These are phyloP conservation scores for Talaromyces sp. DNA, from an alignment of 2,329 filamentous ascomycete species.

Conservation along the genomic window DNA sequence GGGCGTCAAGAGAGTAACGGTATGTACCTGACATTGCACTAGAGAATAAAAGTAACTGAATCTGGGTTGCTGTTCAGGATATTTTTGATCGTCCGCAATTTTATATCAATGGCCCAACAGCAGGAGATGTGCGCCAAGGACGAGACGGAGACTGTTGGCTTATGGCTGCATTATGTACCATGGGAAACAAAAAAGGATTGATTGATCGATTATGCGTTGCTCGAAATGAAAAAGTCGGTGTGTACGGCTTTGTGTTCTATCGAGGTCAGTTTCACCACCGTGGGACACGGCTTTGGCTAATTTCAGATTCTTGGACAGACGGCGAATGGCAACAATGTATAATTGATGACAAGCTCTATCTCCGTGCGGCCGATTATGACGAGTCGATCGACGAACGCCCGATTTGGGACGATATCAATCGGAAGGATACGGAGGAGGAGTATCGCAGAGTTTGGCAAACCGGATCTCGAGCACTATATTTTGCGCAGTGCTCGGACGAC, in stretches of 20 bases:
- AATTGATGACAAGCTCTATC: constrained; percentile 84
- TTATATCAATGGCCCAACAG: constrained; percentile 70
- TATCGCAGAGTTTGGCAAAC: constrained; percentile 70
- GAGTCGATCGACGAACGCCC: constrained; percentile 71
- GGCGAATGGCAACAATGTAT: constrained; percentile 91
- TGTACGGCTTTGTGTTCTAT: constrained; percentile 83
- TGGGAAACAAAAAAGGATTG: constrained; percentile 67
- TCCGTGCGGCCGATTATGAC: constrained; percentile 78
- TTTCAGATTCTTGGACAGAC: constrained; percentile 44
- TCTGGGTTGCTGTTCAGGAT: constrained; percentile 48
- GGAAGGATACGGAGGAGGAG: constrained; percentile 66
- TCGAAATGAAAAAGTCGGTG: constrained; percentile 67
- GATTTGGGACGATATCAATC: constrained; percentile 70
- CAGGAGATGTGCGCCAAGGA: constrained; percentile 75
- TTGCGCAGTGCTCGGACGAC: constrained; percentile 68
- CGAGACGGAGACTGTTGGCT: constrained; percentile 81
- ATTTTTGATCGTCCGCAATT: constrained; percentile 75
- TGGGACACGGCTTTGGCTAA: not conserved
- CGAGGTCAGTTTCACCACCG: constrained; percentile 46
- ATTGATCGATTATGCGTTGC: constrained; percentile 72
- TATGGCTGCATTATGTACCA: constrained; percentile 72
- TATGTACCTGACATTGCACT: constrained; percentile 27
- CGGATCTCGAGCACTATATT: constrained; percentile 72
- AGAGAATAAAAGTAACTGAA: not conserved
- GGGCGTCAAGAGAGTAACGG: constrained; percentile 67